Conservation (phyloP, 73 alveolate genomes). For the Stentor coeruleus region DNA sequence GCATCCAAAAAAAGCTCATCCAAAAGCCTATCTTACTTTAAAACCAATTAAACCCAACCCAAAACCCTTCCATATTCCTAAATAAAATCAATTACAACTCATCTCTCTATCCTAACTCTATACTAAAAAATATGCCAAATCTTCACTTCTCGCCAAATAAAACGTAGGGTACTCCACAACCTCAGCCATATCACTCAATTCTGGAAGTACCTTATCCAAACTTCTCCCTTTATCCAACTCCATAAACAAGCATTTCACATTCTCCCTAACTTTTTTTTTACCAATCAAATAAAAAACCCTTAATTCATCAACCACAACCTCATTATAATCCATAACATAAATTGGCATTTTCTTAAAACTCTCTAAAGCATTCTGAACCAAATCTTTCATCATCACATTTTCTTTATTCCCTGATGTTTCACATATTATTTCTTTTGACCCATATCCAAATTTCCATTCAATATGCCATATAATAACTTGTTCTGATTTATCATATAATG, state of each 20-base stretch:
- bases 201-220: neutral
- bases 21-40: too few species aligned
- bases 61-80: too few species aligned
- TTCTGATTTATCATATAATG: neutral
- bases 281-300: neutral
- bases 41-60: too few species aligned
- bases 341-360: neutral
- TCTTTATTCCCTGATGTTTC: slow-evolving; percentile 7
- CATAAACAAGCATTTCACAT: neutral
- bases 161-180: slow-evolving; percentile 14
- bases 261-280: neutral
- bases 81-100: too few species aligned
- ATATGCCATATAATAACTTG: slow-evolving; percentile 3
- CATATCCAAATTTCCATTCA: neutral
- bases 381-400: neutral
- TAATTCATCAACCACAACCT: neutral
- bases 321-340: neutral
- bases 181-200: neutral
- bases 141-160: too few species aligned
- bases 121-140: too few species aligned
- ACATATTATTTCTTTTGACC: neutral
- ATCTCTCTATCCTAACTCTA: too few species aligned
- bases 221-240: neutral
- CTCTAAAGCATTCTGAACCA: neutral
- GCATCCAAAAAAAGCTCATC: too few species aligned